These are phyloP conservation scores for Mrakia hoshinonis DNA, from an alignment of 768 basidiomycete genomes.

Conservation along the genomic window DNA sequence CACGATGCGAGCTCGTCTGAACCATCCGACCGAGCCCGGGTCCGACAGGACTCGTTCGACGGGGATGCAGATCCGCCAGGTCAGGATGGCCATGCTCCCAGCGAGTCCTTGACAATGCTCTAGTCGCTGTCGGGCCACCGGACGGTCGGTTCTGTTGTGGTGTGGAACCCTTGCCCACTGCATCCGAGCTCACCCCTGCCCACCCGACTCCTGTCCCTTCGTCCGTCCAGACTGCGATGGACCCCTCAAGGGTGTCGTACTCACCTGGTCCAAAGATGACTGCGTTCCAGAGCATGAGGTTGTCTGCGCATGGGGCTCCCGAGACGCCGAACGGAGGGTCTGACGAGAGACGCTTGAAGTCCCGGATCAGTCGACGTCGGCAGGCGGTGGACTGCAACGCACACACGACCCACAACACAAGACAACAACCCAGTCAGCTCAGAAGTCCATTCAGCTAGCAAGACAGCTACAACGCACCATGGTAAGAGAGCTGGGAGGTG, in stretches of 20 bases:
- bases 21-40: too few species aligned
- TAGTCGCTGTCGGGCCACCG: too few species aligned
- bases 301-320: conserved; percentile 92
- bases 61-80: too few species aligned
- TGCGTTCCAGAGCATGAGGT: conserved; percentile 99
- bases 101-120: too few species aligned
- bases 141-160: too few species aligned
- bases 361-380: conserved; percentile 88
- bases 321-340: conserved; percentile 95
- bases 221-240: too few species aligned
- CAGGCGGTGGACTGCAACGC: conserved; percentile 94
- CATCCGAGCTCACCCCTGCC: neutral
- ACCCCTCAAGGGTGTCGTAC: conserved; percentile 35
- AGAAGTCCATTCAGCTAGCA: too few species aligned
- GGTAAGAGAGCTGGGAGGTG: neutral
- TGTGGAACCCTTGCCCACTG: too few species aligned
- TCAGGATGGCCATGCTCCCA: too few species aligned
- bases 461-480: neutral
- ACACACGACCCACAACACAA: too few species aligned
- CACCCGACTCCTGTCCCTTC: neutral
- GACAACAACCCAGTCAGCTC: neutral
- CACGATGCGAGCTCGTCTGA: too few species aligned
- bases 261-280: conserved; percentile 96
- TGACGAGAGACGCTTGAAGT: conserved; percentile 89
- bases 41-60: too few species aligned